A percentile compares a stretch with the other conserved stretches of the same genome.
phyloP scores from a whole-genome alignment of 1,139 yeast genomes.

The Nakaseomyces bracarensis region DNA sequence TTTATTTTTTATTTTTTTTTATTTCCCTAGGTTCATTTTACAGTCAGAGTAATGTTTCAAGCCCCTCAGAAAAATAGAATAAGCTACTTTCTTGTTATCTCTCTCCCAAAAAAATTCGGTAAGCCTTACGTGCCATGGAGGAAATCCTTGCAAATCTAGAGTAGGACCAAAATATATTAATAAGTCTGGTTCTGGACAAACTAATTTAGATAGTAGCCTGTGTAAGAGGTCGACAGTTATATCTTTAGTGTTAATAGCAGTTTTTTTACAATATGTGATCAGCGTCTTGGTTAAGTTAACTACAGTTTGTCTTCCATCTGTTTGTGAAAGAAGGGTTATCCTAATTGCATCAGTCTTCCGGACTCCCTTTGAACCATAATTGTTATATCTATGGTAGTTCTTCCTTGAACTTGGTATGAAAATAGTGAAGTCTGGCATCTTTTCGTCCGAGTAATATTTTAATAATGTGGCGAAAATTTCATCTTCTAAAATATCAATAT shows the following conservation, averaged over 20 bases:
- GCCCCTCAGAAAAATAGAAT: constrained; percentile 80
- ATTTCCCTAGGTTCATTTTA: constrained; percentile 82
- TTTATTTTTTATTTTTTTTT: constrained; percentile 5
- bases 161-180: constrained; percentile 77
- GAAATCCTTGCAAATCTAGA: constrained; percentile 84
- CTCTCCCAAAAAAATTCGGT: constrained; percentile 88
- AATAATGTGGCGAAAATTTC: constrained; percentile 54
- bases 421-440: constrained; percentile 53
- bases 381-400: constrained; percentile 34
- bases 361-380: constrained; percentile 13
- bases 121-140: constrained; percentile 95
- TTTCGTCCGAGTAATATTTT: constrained; percentile 65
- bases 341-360: constrained; percentile 41
- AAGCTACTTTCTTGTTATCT: constrained; percentile 69
- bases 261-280: constrained; percentile 61
- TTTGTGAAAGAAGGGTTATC: constrained; percentile 57
- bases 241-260: constrained; percentile 57
- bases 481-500: constrained; percentile 50
- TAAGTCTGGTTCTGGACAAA: constrained; percentile 87
- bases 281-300: constrained; percentile 82
- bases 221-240: constrained; percentile 69
- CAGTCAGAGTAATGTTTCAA: constrained; percentile 70
- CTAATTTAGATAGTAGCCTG: constrained; percentile 63
- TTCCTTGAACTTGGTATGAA: constrained; percentile 55
- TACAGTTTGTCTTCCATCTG: constrained; percentile 85